phyloP scores from a whole-genome alignment of 208 protist species.

The Leishmania mexicana region DNA sequence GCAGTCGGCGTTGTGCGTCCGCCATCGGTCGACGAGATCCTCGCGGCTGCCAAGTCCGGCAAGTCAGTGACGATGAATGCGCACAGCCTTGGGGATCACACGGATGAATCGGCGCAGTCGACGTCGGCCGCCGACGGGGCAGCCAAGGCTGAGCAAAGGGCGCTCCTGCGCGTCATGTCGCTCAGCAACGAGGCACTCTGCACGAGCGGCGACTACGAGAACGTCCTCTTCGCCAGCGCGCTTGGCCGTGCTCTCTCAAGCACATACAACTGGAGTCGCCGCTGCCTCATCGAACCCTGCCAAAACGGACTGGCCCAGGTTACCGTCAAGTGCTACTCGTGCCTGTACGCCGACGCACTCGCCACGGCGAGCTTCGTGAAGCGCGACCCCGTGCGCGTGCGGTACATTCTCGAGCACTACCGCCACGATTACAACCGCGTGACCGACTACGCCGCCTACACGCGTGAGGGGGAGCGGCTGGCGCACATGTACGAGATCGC shows the following conservation, averaged over 20 bases:
- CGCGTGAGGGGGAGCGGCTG: constrained; percentile 60
- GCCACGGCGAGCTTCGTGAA: constrained; percentile 71
- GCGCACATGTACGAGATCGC: constrained; percentile 76
- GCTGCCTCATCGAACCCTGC: constrained; percentile 41
- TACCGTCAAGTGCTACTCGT: constrained; percentile 72
- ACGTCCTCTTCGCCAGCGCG: constrained; percentile 44
- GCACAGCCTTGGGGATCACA: constrained; percentile 45
- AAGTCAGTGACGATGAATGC: constrained; percentile 40
- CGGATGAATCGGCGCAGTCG: constrained; percentile 30
- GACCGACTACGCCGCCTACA: constrained; percentile 71
- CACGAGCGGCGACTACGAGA: constrained; percentile 75
- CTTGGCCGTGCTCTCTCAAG: constrained; percentile 38
- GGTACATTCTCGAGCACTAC: constrained; percentile 66
- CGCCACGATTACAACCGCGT: constrained; percentile 54
- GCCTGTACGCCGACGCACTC: constrained; percentile 86
- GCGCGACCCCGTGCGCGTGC: constrained; percentile 51
- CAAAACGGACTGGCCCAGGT: constrained; percentile 66
- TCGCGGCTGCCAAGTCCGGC: constrained; percentile 18
- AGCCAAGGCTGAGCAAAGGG: neutral
- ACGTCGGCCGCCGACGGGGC: neutral
- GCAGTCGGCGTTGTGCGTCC: constrained; percentile 58
- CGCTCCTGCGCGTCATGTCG: constrained; percentile 49
- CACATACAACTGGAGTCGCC: constrained; percentile 47
- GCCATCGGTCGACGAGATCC: constrained; percentile 44
- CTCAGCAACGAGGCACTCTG: constrained; percentile 66